phyloP scores from a whole-genome alignment of 768 basidiomycete genomes.

The Mycena galericulata region DNA sequence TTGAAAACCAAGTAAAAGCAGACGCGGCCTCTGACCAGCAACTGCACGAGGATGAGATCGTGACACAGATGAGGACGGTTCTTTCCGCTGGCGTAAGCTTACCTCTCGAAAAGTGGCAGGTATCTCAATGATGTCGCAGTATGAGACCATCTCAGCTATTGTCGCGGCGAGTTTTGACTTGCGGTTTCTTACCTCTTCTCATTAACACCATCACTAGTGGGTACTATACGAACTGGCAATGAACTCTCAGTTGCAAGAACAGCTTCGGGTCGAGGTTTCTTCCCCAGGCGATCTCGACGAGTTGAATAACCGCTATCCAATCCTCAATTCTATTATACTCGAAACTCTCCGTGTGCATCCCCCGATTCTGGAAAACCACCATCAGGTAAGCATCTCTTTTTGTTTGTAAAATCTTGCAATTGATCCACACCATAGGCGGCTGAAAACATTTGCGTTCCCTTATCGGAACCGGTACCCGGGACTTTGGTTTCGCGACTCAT shows the following conservation, averaged over 20 bases:
- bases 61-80: conserved; percentile 71
- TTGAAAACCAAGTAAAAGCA: conserved; percentile 50
- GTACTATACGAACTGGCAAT: conserved; percentile 70
- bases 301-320: conserved; percentile 59
- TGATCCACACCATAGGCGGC: conserved; percentile 54
- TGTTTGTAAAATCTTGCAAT: neutral
- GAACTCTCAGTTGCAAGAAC: conserved; percentile 62
- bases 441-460: conserved; percentile 64
- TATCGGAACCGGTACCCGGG: conserved; percentile 63
- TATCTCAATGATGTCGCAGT: conserved; percentile 30
- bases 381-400: conserved; percentile 54
- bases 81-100: conserved; percentile 66
- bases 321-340: conserved; percentile 71
- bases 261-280: conserved; percentile 67
- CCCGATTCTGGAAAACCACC: conserved; percentile 73
- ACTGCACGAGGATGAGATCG: conserved; percentile 63
- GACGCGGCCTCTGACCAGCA: conserved; percentile 54
- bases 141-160: conserved; percentile 62
- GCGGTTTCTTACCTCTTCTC: neutral
- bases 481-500: conserved; percentile 56
- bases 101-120: conserved; percentile 19
- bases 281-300: conserved; percentile 61
- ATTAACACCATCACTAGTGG: conserved; percentile 58
- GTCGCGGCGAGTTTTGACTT: conserved; percentile 49
- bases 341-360: conserved; percentile 74